Evolutionary conservation across 352 stramenopile species (phyloP).

Genomic region (Blastocystis sp.): DNA sequence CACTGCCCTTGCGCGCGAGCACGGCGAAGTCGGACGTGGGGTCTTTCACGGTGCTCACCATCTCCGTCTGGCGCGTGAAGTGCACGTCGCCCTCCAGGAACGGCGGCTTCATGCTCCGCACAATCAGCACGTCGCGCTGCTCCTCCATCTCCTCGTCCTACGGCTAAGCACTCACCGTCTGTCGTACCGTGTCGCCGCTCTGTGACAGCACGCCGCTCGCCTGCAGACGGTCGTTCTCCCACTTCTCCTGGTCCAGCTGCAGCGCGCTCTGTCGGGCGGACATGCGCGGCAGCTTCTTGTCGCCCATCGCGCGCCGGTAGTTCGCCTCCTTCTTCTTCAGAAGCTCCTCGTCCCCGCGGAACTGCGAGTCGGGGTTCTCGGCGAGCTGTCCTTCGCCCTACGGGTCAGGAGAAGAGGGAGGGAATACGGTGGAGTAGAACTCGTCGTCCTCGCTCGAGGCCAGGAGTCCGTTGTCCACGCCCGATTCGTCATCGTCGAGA

Average conservation of each 20-base stretch:
- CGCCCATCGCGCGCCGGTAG: slow-evolving; percentile 76
- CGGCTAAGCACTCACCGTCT: neutral
- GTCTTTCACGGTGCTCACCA: slow-evolving; percentile 93
- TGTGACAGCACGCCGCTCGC: slow-evolving; percentile 88
- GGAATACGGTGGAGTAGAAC: slow-evolving; percentile 23
- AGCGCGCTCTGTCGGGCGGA: slow-evolving; percentile 88
- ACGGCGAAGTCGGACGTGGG: slow-evolving; percentile 92
- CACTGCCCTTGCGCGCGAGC: slow-evolving; percentile 89
- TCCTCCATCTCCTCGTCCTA: slow-evolving; percentile 90
- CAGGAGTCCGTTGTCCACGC: neutral
- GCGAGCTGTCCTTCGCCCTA: slow-evolving; percentile 36
- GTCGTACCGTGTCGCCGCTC: slow-evolving; percentile 75
- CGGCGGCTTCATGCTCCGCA: slow-evolving; percentile 95
- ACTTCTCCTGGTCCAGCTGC: slow-evolving; percentile 94
- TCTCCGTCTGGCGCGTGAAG: slow-evolving; percentile 92
- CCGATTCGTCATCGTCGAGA: slow-evolving; percentile 27
- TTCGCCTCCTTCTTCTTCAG: slow-evolving; percentile 23
- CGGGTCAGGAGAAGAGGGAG: neutral
- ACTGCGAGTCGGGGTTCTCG: slow-evolving; percentile 32
- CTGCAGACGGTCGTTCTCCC: slow-evolving; percentile 94
- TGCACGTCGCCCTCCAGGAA: slow-evolving; percentile 91
- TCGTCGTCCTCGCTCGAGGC: slow-evolving; percentile 36
- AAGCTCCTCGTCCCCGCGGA: slow-evolving; percentile 1
- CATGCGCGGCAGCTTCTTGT: slow-evolving; percentile 86
- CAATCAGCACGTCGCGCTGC: slow-evolving; percentile 90